Evolutionary conservation across 768 basidiomycete species (phyloP), one percentile per base, ranked within the genome.

Genomic region (Arthromyces matolae): DNA sequence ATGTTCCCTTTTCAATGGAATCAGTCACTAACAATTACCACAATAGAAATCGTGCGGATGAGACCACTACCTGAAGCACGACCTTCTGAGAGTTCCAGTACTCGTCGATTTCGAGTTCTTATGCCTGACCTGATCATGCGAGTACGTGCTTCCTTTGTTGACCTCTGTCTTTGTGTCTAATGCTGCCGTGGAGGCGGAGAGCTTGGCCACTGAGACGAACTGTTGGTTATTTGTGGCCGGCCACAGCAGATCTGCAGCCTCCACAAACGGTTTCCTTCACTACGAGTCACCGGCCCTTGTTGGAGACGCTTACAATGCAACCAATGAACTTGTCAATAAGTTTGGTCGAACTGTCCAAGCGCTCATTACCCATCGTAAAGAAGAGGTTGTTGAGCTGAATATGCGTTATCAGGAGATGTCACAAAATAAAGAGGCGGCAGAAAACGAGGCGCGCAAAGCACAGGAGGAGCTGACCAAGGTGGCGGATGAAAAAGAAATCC

Each of bases 171-270:
- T 31, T 31, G 8, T 8, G 14, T 31, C 36, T 6, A n/a, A 6
- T n/a, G 7, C n/a, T 33, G 3, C 7, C 24, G 28, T 22, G 10
- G 24, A 37, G 34, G 44, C 33, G 27, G 32, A 44, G 23, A 14
- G 19, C 2, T 22, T 44, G 1, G 3, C 29, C 3, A 20, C 12
- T 6, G 32, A 44, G 10, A 44, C 42, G 4, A 34, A 34, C 18
- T 33, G 42, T 14, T 44, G 42, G 42, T 22, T 44, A 12, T 44
- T 44, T 34, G 14, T 44, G 12, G 42, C 42, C 2, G 42, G 31
- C 2, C 31, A 44, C 10, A 13, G 25, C 16, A 8, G 20, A 2
- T 9, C 14, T 23, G 42, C 42, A 2, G 32, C 42, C 3, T 44
- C 42, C 4, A 7, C 29, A 4, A 44, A 34, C 13, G n/a, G 20